Conservation (phyloP, 768 basidiomycete species). For the Macrolepiota dolichaula region DNA sequence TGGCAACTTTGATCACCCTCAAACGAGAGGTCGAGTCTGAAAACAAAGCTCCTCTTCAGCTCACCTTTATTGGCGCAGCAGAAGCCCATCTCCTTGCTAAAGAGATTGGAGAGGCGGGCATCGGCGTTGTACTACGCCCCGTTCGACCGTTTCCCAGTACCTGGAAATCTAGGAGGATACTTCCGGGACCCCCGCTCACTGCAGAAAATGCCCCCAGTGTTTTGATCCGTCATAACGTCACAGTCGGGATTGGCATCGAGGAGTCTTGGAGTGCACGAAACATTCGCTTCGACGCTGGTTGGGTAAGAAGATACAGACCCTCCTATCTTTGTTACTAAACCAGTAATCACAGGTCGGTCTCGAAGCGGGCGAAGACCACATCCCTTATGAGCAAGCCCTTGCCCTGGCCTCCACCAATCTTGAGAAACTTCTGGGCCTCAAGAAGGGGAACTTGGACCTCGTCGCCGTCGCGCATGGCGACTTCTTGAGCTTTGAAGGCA, state of each 20-base stretch:
- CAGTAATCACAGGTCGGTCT: conserved; percentile 23
- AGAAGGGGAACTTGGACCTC: conserved; percentile 30
- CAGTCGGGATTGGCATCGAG: conserved; percentile 59
- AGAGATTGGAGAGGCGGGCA: conserved; percentile 60
- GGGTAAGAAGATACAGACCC: conserved; percentile 44
- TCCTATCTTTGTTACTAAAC: not conserved
- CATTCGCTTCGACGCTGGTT: conserved; percentile 70
- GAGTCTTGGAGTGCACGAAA: conserved; percentile 61
- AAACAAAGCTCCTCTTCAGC: conserved; percentile 35
- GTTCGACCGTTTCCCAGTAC: conserved; percentile 61
- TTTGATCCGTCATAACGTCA: conserved; percentile 63
- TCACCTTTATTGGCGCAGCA: conserved; percentile 54
- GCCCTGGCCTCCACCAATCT: conserved; percentile 39
- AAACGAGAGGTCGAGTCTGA: conserved; percentile 58
- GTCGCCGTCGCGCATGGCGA: conserved; percentile 34
- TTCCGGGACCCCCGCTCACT: conserved; percentile 41
- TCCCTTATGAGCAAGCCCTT: conserved; percentile 31
- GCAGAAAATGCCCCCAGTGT: conserved; percentile 50
- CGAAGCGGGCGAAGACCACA: conserved; percentile 22
- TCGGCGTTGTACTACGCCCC: conserved; percentile 70
- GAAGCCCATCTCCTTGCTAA: conserved; percentile 74
- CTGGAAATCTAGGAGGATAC: conserved; percentile 64
- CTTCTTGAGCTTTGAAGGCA: conserved; percentile 36
- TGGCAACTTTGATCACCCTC: conserved; percentile 59
- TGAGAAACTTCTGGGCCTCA: conserved; percentile 38